Base-by-base conservation (phyloP, 2,329 filamentous ascomycete genomes). In the Zarea fungicola region DNA sequence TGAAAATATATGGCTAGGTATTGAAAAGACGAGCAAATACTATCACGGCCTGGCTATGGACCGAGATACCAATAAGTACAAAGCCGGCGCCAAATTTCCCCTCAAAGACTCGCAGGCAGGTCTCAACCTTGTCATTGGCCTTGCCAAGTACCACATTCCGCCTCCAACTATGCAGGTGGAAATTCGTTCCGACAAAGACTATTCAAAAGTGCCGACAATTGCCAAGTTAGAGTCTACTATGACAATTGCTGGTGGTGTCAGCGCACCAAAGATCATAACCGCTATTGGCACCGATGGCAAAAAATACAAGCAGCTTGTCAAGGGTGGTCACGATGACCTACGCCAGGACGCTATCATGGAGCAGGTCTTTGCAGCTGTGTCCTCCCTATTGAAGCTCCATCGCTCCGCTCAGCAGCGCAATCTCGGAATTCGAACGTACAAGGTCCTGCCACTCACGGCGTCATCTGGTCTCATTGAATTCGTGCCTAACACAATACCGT, bases 291-390 rank as follows among this genome's bases (percentile, higher is more conserved):
- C 79, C 16, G 81, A 96, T 65, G 95, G 93, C 6, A 71, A 77
- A 49, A 79, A 77, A 29, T 96, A 91, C 70, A 96, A 88, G 65
- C 90, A 96, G 67, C 74, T 99, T 53, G 88, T 96, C 63, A 99
- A 99, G 74, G 90, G 90, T 54, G 91, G 93, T 16, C 92, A 92
- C 61, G 93, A 99, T 64, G 92, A 99, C 63, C 78, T 99, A 11
- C 87, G 95, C 8, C 93, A 99, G 70, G 93, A 99, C 61, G 89
- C 92, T 37, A 99, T 83, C 73, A 99, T 99, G 95, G 95, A 99
- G 67, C 93, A 99, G 68, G 93, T 99, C 1, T 99, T 99, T 64
- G 89, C 91, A 51, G 90, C 95, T 67, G 93, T 96, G 19, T 97
- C 90, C 50, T 87, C 88, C 44, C 80, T 99, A 19, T 74, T 99